phyloP scores from a whole-genome alignment of 768 basidiomycete species.

The Lentinula lateritia region DNA sequence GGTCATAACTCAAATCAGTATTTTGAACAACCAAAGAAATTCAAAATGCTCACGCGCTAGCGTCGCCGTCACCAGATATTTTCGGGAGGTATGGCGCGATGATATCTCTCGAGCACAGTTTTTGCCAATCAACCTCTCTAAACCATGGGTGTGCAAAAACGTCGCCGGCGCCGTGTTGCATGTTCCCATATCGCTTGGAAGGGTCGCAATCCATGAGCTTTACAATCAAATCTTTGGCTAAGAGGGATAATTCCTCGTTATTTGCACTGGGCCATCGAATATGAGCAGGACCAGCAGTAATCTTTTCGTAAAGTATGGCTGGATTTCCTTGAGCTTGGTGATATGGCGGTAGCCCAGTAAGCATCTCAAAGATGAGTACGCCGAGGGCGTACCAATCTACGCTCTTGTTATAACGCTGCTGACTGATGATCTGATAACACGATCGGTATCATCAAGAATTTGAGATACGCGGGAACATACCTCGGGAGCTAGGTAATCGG shows the following conservation, averaged over 20 bases:
- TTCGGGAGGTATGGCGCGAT: slow-evolving; percentile 93
- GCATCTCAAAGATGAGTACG: slow-evolving; percentile 96
- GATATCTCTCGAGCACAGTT: slow-evolving; percentile 77
- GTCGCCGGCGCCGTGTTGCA: slow-evolving; percentile 83
- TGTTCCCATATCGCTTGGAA: slow-evolving; percentile 83
- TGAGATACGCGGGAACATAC: slow-evolving; percentile 25
- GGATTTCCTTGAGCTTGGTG: slow-evolving; percentile 85
- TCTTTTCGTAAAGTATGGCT: slow-evolving; percentile 87
- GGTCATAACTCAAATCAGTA: slow-evolving; percentile 9
- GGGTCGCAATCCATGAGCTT: slow-evolving; percentile 89
- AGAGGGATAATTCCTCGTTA: slow-evolving; percentile 38
- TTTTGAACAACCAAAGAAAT: slow-evolving; percentile 2
- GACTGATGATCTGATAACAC: slow-evolving; percentile 57
- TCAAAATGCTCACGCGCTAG: slow-evolving; percentile 71
- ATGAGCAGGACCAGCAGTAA: slow-evolving; percentile 64
- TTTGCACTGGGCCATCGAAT: slow-evolving; percentile 76
- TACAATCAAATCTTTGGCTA: slow-evolving; percentile 81
- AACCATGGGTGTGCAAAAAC: slow-evolving; percentile 95
- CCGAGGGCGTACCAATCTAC: slow-evolving; percentile 99
- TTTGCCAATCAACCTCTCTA: slow-evolving; percentile 87
- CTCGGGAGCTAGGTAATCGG: slow-evolving; percentile 97
- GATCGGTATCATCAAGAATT: slow-evolving; percentile 9
- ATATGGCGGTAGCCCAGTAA: slow-evolving; percentile 93
- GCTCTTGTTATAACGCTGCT: slow-evolving; percentile 88
- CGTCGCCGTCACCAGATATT: slow-evolving; percentile 90